Base-by-base conservation (phyloP, 345 rosid genomes). In the Eucalyptus erythrocorys region DNA sequence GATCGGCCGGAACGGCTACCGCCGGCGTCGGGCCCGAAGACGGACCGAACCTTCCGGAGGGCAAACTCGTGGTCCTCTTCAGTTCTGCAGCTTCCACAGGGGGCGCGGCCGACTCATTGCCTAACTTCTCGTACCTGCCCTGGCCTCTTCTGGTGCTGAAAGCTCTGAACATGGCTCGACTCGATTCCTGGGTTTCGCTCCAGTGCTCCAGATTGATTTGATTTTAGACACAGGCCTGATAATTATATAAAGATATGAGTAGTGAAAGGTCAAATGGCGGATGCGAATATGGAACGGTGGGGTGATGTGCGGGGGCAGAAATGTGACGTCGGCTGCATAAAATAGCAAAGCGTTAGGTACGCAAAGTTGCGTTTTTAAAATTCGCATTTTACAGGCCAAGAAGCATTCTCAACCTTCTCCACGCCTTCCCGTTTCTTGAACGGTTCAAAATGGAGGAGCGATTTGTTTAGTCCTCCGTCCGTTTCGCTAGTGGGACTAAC, bases 91-190 rank as follows among this genome's bases (percentile, higher is more conserved):
- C 61, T 26, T 91, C 93, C 48, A 89, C 45, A 9, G 89, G 89
- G 43, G 81, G 43, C 4, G 32, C 17, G 40, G 88, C 88, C 1
- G 95, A 87, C 87, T 94, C 94, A 55, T 91, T 93, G 13, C 81
- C 93, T 7, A 95, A 64, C 87, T 91, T 90, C 71, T 95, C 95
- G 49, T 96, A 96, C 59, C 93, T 91, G 84, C 87, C 84, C 37
- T 85, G 89, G 88, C 90, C 90, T 91, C 93, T 92, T 49, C 94
- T 91, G 24, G 94, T 93, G 90, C 95, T 96, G 79, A 94, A 88
- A 80, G 96, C 94, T 93, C 97, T 92, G 42, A 95, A 81, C 97
- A 96, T 94, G 89, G 90, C 88, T 86, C 19, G n/a, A 8, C 57
- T 49, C 24, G 45, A 1, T 71, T 21, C 24, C 81, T 21, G 14